Conservation (phyloP, 108 stramenopile species). For the Nitzschia inconspicua region DNA sequence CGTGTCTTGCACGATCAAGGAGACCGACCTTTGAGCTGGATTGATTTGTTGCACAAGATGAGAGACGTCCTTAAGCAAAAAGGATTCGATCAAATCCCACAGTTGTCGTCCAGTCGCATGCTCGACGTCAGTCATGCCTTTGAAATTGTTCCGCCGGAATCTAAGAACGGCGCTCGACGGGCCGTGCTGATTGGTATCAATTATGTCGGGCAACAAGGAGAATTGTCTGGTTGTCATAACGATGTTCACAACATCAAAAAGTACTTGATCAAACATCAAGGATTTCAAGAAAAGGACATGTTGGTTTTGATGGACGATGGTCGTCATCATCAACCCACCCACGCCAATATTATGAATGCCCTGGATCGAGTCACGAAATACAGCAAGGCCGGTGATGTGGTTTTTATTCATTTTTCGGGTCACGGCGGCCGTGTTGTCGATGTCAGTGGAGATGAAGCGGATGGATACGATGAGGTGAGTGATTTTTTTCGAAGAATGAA, state of each 20-base stretch:
- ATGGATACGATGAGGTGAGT: constrained; percentile 29
- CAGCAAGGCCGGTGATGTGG: constrained; percentile 69
- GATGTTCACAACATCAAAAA: constrained; percentile 83
- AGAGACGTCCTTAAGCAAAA: constrained; percentile 46
- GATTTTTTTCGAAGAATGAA: background rate
- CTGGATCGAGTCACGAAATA: constrained; percentile 71
- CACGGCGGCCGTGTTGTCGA: constrained; percentile 70
- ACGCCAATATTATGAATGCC: constrained; percentile 70
- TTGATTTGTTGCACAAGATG: constrained; percentile 69
- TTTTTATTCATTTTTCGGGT: constrained; percentile 79
- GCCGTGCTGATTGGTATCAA: constrained; percentile 91
- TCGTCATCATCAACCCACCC: constrained; percentile 56
- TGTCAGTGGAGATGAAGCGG: constrained; percentile 40
- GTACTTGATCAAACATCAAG: constrained; percentile 72
- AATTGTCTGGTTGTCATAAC: constrained; percentile 87
- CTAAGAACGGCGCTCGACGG: constrained; percentile 32
- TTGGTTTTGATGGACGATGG: constrained; percentile 92
- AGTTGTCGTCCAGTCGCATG: constrained; percentile 70
- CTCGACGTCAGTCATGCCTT: constrained; percentile 57
- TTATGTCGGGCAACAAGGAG: constrained; percentile 78
- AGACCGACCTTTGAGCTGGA: constrained; percentile 55
- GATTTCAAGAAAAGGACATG: constrained; percentile 77
- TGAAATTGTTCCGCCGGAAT: constrained; percentile 35
- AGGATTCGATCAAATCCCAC: constrained; percentile 68
- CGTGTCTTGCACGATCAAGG: constrained; percentile 62